Percentiles rank a stretch among this genome's conserved stretches.
Conservation (phyloP, 306 rosid species). For the Acacia crassicarpa region DNA sequence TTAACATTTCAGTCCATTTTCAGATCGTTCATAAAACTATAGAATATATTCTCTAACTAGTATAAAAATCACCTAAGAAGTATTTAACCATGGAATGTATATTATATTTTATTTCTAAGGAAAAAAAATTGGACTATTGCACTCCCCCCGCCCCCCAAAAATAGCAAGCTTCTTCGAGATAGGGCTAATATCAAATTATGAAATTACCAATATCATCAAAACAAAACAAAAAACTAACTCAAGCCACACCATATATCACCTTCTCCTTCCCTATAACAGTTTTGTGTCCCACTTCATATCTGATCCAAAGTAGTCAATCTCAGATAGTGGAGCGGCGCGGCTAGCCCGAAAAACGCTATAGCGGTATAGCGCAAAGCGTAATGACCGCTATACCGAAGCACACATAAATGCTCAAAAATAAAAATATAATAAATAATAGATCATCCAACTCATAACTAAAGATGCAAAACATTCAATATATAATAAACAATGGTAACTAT, state of each 20-base stretch:
- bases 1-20: not conserved
- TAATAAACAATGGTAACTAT: too few species aligned
- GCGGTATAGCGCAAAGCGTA: too few species aligned
- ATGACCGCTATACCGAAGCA: too few species aligned
- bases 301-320: too few species aligned
- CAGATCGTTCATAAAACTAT: not conserved
- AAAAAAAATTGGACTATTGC: not conserved
- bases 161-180: not conserved
- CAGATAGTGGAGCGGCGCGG: too few species aligned
- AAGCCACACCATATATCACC: not conserved
- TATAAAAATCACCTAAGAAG: not conserved
- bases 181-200: not conserved
- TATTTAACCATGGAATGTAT: not conserved
- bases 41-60: not conserved
- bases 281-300: not conserved
- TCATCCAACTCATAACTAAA: too few species aligned
- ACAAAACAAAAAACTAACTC: not conserved
- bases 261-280: too few species aligned
- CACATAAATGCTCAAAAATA: too few species aligned
- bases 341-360: too few species aligned
- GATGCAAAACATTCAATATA: too few species aligned
- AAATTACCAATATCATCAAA: not conserved
- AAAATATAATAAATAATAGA: too few species aligned
- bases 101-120: not conserved
- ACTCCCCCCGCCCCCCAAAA: not conserved